phyloP scores from a whole-genome alignment of 495 filamentous ascomycete genomes.

The Podospora appendiculata region DNA sequence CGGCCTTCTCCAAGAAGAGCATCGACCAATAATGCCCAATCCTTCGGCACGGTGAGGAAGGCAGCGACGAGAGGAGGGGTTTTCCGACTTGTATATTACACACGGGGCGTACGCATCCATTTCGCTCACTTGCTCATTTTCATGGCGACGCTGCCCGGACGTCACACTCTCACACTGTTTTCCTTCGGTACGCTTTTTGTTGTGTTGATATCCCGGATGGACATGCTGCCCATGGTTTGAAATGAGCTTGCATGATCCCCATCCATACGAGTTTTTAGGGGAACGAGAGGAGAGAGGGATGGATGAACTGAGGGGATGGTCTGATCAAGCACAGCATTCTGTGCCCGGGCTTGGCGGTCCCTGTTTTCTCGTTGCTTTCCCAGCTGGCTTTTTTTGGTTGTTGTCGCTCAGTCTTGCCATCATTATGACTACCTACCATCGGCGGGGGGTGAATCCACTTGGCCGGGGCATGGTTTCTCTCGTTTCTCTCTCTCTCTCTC shows the following conservation, averaged over 20 bases:
- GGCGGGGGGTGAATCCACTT: too few relatives aligned
- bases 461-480: too few relatives aligned
- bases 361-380: not conserved
- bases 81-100: conserved; percentile 3
- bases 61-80: too few relatives aligned
- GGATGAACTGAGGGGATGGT: not conserved
- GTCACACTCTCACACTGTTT: conserved; percentile 5
- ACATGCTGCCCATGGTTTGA: not conserved
- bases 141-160: not conserved
- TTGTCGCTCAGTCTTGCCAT: too few relatives aligned
- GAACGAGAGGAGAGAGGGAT: not conserved
- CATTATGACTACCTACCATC: too few relatives aligned
- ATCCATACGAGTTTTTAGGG: too few relatives aligned
- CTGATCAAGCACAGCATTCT: too few relatives aligned
- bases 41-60: too few relatives aligned
- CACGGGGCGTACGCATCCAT: too few relatives aligned
- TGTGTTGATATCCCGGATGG: conserved; percentile 13
- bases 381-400: too few relatives aligned
- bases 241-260: not conserved
- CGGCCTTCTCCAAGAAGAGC: conserved; percentile 30
- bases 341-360: not conserved
- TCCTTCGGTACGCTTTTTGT: conserved; percentile 5
- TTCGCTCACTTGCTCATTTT: too few relatives aligned
- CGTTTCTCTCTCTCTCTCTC: not conserved
- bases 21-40: conserved; percentile 14